Evolutionary conservation across 345 rosid genomes (phyloP), one percentile per base, ranked within the genome.

Genomic region (Toxicodendron radicans): DNA sequence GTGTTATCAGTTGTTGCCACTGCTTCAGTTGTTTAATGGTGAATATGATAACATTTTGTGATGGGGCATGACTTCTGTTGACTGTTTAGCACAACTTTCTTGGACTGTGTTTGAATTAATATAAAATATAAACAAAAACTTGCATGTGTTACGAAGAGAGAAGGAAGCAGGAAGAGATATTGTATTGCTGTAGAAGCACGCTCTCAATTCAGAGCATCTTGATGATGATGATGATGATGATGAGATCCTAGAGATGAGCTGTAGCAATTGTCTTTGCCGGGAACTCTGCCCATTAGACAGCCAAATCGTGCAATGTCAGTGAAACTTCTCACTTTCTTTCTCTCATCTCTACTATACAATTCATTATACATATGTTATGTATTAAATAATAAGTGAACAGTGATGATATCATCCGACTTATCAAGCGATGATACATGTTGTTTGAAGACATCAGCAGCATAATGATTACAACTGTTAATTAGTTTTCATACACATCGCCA

Each of bases 171-270:
- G 61, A 63, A 63, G 65, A 62, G 62, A 75, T 1, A 38, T 68
- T 53, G 68, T 8, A 45, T 13, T 2, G 52, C 51, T 18, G 58
- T 58, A 69, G 43, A 38, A 7, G 27, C 68, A 43, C 72, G 13
- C 57, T 64, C 73, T 68, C 73, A 60, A 41, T 61, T 62, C 67
- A 73, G 75, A 71, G 78, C 66, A 70, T 67, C 75, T 64, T 53
- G 46, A 66, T 7, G 7, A 5, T 5, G 43, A 38, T 7, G 43
- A 5, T 1, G 43, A 7, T 32, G 30, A 12, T 0, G 12, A 43
- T 38, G 75, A 78, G 62, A 83, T 81, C 83, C 53, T 67, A 33
- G 27, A 66, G 56, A 76, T 81, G 79, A 84, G 83, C 81, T 81
- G 87, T 74, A 64, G 56, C 46, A 49, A 7, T 21, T 64, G 51